These are phyloP conservation scores for Stachybotrys elegans DNA, from an alignment of 2,329 filamentous ascomycete genomes.

Conservation along the genomic window DNA sequence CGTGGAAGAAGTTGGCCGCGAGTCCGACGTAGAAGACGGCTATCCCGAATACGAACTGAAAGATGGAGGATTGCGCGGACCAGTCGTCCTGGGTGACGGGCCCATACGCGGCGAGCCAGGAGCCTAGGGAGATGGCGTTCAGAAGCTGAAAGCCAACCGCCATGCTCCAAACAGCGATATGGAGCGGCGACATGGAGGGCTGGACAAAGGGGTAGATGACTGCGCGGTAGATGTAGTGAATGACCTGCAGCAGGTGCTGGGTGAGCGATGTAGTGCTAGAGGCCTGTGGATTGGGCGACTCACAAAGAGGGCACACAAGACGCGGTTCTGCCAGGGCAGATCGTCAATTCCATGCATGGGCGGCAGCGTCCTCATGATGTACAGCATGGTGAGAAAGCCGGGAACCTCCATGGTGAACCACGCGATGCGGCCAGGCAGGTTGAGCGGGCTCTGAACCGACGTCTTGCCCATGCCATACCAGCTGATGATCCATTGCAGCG, in stretches of 20 bases:
- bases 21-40: conserved; percentile 73
- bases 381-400: conserved; percentile 71
- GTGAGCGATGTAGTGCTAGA: neutral
- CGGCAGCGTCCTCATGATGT: conserved; percentile 69
- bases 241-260: conserved; percentile 41
- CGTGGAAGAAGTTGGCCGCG: conserved; percentile 78
- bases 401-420: conserved; percentile 88
- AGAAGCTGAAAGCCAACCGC: conserved; percentile 71
- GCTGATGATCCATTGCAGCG: conserved; percentile 67
- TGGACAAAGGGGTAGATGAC: conserved; percentile 76
- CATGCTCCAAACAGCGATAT: conserved; percentile 58
- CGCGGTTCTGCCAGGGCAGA: conserved; percentile 73
- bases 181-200: conserved; percentile 89
- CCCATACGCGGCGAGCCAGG: conserved; percentile 79
- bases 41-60: conserved; percentile 58
- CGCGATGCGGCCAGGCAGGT: conserved; percentile 81
- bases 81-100: conserved; percentile 54
- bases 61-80: conserved; percentile 30
- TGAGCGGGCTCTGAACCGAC: conserved; percentile 66
- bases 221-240: conserved; percentile 90
- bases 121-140: conserved; percentile 74
- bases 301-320: conserved; percentile 64
- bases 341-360: conserved; percentile 48
- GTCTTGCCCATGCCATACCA: conserved; percentile 95
- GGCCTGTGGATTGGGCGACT: conserved; percentile 16